These are phyloP conservation scores for Chrysoporthe puriensis DNA, from an alignment of 2,329 filamentous ascomycete species.

Conservation along the genomic window DNA sequence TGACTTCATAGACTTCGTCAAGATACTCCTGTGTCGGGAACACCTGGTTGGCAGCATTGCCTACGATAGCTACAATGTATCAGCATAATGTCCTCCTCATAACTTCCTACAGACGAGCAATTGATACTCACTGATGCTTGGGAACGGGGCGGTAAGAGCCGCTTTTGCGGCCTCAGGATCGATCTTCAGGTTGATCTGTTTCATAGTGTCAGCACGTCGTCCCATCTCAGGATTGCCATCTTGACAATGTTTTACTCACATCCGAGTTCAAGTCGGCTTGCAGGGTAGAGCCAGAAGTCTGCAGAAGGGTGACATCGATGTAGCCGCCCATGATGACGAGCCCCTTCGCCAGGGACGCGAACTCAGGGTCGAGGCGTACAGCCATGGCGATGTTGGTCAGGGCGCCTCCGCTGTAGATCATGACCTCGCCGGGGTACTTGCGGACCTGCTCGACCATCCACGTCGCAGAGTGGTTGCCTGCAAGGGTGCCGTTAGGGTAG, in stretches of 20 bases:
- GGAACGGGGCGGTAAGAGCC: constrained; percentile 50
- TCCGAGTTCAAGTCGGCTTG: constrained; percentile 36
- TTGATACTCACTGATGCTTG: constrained; percentile 40
- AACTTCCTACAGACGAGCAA: background rate
- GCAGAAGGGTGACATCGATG: constrained; percentile 46
- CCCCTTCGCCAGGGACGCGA: constrained; percentile 49
- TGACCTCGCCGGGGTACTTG: constrained; percentile 54
- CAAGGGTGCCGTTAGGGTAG: constrained; percentile 48
- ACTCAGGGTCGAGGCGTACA: constrained; percentile 48
- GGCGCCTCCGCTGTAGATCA: constrained; percentile 50
- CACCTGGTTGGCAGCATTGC: constrained; percentile 49
- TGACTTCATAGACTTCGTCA: constrained; percentile 30
- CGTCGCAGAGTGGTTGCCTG: constrained; percentile 44
- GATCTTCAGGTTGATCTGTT: constrained; percentile 53
- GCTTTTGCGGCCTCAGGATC: constrained; percentile 55
- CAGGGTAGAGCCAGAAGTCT: constrained; percentile 32
- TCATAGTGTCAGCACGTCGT: background rate
- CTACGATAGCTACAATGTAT: constrained; percentile 40
- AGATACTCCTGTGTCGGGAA: constrained; percentile 42
- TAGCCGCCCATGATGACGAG: constrained; percentile 56
- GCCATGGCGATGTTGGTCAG: constrained; percentile 55
- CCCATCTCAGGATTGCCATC: no score
- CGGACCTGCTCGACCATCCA: constrained; percentile 53
- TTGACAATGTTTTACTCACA: constrained; percentile 24
- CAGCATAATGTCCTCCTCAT: background rate